Evolutionary conservation across 2,329 filamentous ascomycete species (phyloP).

Genomic region (Claviceps capensis): DNA sequence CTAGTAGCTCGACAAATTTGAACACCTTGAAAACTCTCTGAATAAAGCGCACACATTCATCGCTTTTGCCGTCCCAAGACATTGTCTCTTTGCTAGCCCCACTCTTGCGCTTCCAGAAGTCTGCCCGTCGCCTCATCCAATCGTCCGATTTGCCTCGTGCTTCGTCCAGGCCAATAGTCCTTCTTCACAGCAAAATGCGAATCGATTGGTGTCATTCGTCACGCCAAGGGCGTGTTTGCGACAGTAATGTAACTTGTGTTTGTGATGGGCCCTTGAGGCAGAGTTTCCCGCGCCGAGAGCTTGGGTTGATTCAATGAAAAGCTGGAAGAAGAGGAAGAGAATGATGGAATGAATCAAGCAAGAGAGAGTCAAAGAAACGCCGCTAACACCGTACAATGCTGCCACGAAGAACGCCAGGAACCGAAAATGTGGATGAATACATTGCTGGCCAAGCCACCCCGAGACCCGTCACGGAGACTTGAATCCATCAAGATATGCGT

Average conservation of each 20-base stretch:
- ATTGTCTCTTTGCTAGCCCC: not conserved
- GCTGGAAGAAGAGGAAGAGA: constrained; percentile 9
- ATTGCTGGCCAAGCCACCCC: constrained; percentile 22
- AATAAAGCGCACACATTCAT: constrained; percentile 2
- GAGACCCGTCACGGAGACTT: constrained; percentile 14
- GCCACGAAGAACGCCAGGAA: constrained; percentile 37
- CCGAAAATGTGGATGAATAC: constrained; percentile 37
- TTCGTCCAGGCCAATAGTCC: not conserved
- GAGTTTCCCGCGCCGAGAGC: constrained; percentile 20
- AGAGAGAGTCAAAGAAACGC: constrained; percentile 23
- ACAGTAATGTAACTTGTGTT: constrained; percentile 23
- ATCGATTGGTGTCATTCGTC: not conserved
- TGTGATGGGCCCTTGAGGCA: constrained; percentile 19
- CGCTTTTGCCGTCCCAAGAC: constrained; percentile 1
- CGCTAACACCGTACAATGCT: constrained; percentile 46
- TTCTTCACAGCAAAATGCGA: not conserved
- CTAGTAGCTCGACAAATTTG: not conserved
- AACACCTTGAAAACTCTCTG: constrained; percentile 2
- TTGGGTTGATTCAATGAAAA: not conserved
- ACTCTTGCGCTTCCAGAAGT: not conserved
- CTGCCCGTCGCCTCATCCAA: not conserved
- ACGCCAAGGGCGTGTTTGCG: constrained; percentile 4
- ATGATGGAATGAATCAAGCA: not conserved
- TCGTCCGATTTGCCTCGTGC: not conserved
- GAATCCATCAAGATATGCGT: constrained; percentile 14